A percentile compares a stretch with the other conserved stretches of the same genome.
These are phyloP conservation scores for Tulasnella sp. DNA, from an alignment of 768 basidiomycete genomes.

Conservation along the genomic window DNA sequence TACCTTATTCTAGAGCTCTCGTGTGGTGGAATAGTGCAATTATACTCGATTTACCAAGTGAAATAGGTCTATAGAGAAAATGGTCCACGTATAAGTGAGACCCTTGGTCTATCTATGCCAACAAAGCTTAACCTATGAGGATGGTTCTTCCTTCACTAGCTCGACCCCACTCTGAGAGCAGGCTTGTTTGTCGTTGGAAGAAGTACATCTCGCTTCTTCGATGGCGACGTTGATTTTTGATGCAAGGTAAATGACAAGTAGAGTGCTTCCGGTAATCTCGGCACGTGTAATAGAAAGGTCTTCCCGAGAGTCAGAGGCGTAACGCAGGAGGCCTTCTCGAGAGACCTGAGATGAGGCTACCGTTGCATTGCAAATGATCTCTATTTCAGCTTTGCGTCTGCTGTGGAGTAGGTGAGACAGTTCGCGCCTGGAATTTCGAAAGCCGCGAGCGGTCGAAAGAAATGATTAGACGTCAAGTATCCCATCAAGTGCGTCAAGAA, in stretches of 20 bases:
- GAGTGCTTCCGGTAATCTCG: slow-evolving; percentile 6
- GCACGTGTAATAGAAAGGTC: not conserved
- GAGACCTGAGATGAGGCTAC: no score
- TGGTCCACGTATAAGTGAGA: not conserved
- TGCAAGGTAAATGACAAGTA: slow-evolving; percentile 26
- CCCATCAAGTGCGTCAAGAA: not conserved
- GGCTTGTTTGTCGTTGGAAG: not conserved
- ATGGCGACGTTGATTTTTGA: slow-evolving; percentile 29
- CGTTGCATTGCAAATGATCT: slow-evolving; percentile 47
- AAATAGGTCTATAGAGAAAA: not conserved
- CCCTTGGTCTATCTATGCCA: no score
- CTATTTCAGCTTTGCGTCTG: slow-evolving; percentile 93
- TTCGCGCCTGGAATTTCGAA: slow-evolving; percentile 61
- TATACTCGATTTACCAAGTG: no score
- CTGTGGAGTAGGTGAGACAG: slow-evolving; percentile 76
- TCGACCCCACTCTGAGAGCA: not conserved
- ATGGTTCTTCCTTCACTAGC: not conserved
- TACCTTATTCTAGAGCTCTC: not conserved
- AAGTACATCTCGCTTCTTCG: not conserved
- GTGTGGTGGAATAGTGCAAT: not conserved
- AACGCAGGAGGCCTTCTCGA: not conserved
- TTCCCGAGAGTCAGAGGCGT: not conserved
- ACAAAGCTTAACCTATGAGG: not conserved
- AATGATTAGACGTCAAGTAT: not conserved
- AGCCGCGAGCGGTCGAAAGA: not conserved